Conservation (phyloP, 1,284 basidiomycete species). For the Bjerkandera adusta region DNA sequence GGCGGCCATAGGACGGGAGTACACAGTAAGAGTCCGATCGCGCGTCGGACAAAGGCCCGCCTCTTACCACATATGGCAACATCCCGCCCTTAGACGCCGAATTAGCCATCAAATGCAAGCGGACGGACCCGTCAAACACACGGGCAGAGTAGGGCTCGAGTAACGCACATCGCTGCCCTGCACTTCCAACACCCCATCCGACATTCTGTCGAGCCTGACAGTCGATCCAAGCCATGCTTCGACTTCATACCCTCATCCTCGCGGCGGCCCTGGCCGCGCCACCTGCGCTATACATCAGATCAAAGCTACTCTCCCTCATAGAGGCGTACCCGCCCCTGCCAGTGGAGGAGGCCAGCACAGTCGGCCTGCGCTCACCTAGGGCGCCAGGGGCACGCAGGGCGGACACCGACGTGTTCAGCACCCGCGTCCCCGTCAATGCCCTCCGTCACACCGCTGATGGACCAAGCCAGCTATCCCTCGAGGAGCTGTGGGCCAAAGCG, state of each 20-base stretch:
- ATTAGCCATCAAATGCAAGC: background rate
- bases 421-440: conserved; percentile 6
- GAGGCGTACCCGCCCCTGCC: conserved; percentile 10
- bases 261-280: background rate
- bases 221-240: background rate
- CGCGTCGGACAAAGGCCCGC: conserved; percentile 9
- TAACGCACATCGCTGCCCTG: background rate
- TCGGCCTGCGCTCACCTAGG: conserved; percentile 1
- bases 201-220: too few species aligned
- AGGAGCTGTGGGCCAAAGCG: conserved; percentile 11
- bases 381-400: background rate
- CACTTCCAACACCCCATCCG: background rate
- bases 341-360: conserved; percentile 4
- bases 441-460: background rate
- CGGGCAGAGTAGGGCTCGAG: too few species aligned
- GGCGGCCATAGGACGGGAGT: background rate
- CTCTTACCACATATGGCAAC: conserved; percentile 3
- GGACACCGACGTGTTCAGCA: conserved; percentile 11
- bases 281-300: background rate
- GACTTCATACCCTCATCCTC: background rate
- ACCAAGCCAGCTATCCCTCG: conserved; percentile 1
- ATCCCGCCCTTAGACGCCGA: conserved; percentile 11
- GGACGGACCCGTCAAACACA: background rate
- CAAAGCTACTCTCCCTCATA: conserved; percentile 8
- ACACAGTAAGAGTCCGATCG: conserved; percentile 11